Evolutionary conservation across 1,284 basidiomycete species (phyloP), one percentile per base, ranked within the genome.

Genomic region (Anthracocystis panici-leucophaei): DNA sequence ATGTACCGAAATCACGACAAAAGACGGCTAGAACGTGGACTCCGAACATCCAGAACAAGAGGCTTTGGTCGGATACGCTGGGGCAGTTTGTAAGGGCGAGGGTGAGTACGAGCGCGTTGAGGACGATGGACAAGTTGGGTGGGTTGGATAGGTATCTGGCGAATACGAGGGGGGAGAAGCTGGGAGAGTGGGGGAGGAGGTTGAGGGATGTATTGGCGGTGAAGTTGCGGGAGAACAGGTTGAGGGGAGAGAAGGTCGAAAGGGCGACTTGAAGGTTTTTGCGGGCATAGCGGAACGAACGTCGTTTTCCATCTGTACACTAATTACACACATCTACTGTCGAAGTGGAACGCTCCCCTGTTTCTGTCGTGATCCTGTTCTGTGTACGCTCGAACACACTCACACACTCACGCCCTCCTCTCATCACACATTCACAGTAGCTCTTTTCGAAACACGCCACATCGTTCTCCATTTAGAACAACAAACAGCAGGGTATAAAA

Each of bases 1-100:
- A 65, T 45, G 70, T 84, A 11, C 82, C 83, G 51, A 81, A 85
- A 31, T 84, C 82, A 3, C 66, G 80, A 2, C 82, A 85, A 53
- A 85, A 85, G 59, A 85, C 82, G 2, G 57, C 68, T 0, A 58
- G 83, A 18, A 77, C 71, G 3, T 85, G 83, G 81, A 5, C 33
- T 20, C 83, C 83, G 21, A 85, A 85, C 57, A 67, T 85, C 20
- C 83, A 85, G 62, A 55, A 31, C 44, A 80, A 80, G 48, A 23
- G 57, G 0, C 62, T 80, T 27, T 80, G 69, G 66, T 75, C 68
- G 20, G 72, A 80, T 5, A 75, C 80, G 4, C 55, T 85, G 4
- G 46, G 65, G 2, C 33, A 27, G 5, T 72, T 64, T 33, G 45
- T 85, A n/a, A 11, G 48, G 9, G 62, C 77, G 1, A 62, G 58